These are phyloP conservation scores for Candida sp. DNA, from an alignment of 1,139 yeast species.

Conservation along the genomic window DNA sequence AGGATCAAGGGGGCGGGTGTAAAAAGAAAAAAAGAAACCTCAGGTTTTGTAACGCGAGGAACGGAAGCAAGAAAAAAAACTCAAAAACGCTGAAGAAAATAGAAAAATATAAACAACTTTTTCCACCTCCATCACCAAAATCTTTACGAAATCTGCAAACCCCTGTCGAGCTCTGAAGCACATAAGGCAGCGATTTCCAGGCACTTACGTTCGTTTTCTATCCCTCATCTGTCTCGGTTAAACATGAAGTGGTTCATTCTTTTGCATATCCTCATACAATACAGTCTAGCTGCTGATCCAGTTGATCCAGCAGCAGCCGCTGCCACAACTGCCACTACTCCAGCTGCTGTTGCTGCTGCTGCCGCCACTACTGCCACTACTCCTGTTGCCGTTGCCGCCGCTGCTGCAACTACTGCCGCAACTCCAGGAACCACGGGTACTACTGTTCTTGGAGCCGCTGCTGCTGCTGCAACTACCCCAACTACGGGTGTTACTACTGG, in stretches of 20 bases:
- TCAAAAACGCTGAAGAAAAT: background rate
- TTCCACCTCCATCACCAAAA: too few relatives aligned
- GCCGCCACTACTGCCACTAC: slow-evolving; percentile 14
- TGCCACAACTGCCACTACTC: slow-evolving; percentile 15
- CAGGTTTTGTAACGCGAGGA: background rate
- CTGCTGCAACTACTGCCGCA: slow-evolving; percentile 10
- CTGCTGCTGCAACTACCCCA: slow-evolving; percentile 7
- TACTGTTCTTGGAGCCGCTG: slow-evolving; percentile 4
- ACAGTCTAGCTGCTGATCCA: slow-evolving; percentile 12
- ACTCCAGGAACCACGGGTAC: slow-evolving; percentile 6
- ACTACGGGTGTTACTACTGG: slow-evolving; percentile 11
- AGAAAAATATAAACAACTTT: background rate
- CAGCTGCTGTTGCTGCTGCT: slow-evolving; percentile 12
- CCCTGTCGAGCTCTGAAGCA: too few relatives aligned
- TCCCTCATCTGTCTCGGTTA: background rate
- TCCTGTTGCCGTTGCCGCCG: slow-evolving; percentile 13
- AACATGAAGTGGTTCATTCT: slow-evolving; percentile 8
- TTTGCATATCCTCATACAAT: slow-evolving; percentile 2
- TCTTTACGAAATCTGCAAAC: too few relatives aligned
- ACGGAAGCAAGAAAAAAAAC: background rate
- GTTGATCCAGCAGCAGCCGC: slow-evolving; percentile 16
- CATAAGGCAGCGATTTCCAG: background rate
- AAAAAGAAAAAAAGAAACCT: background rate
- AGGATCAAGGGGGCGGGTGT: background rate
- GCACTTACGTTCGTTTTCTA: slow-evolving; percentile 5